These are phyloP conservation scores for Durio zibethinus DNA, from an alignment of 345 rosid genomes.

Conservation along the genomic window DNA sequence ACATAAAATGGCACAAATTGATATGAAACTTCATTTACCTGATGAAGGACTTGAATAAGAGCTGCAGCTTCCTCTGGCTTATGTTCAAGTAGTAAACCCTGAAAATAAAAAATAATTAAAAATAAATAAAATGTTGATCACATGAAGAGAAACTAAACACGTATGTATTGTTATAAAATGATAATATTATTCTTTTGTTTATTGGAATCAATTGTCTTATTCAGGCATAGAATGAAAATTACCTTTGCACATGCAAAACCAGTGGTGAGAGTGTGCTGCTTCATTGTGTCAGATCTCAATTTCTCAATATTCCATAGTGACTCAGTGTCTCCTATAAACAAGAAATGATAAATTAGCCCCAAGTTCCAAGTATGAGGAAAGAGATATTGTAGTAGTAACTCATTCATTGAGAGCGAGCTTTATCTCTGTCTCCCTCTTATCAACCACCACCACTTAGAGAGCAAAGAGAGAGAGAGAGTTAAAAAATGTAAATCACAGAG, in stretches of 20 bases:
- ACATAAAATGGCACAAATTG: not conserved
- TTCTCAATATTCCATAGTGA: conserved; percentile 75
- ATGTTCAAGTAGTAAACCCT: conserved; percentile 67
- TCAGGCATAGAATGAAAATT: conserved; percentile 8
- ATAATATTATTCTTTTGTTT: not conserved
- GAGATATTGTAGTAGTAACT: not conserved
- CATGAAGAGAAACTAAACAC: not conserved
- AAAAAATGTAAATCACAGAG: not conserved
- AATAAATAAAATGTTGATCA: not conserved
- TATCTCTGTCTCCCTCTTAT: not conserved
- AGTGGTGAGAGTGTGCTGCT: conserved; percentile 50
- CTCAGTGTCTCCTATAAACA: conserved; percentile 53
- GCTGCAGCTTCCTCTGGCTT: conserved; percentile 81
- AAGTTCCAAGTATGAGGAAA: not conserved
- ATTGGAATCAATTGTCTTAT: conserved; percentile 5
- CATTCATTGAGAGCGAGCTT: not conserved
- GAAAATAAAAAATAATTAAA: conserved; percentile 16
- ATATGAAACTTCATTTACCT: conserved; percentile 39
- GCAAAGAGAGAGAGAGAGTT: conserved; percentile 1
- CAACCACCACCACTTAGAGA: not conserved
- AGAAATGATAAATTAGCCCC: conserved; percentile 9
- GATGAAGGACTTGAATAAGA: conserved; percentile 49
- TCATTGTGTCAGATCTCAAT: conserved; percentile 62
- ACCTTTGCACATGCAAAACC: conserved; percentile 88
- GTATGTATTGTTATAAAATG: not conserved